A percentile compares a stretch with the other conserved stretches of the same genome.
Evolutionary conservation across 495 filamentous ascomycete species (phyloP).

Genomic region (Hypoxylon trugodes): DNA sequence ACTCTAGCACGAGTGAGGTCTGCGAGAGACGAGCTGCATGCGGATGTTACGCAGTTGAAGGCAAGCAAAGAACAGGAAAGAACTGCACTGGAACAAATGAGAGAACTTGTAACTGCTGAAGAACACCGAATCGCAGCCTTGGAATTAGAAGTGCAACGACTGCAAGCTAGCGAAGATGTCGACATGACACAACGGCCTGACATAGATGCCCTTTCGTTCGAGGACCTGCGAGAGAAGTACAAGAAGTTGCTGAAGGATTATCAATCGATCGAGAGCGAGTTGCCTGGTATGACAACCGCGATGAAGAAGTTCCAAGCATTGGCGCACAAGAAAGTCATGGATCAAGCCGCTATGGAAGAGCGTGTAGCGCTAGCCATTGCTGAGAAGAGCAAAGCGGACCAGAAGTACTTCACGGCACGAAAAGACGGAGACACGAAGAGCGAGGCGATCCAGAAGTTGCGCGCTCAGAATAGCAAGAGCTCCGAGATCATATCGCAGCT

Average conservation of each 20-base stretch:
- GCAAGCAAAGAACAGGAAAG: slow-evolving; percentile 79
- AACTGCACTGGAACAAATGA: slow-evolving; percentile 70
- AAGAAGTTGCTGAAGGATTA: slow-evolving; percentile 78
- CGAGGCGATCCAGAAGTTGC: slow-evolving; percentile 76
- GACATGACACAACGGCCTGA: slow-evolving; percentile 56
- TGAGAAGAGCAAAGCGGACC: slow-evolving; percentile 95
- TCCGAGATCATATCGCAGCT: slow-evolving; percentile 92
- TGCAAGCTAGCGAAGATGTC: slow-evolving; percentile 61
- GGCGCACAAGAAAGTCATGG: slow-evolving; percentile 85
- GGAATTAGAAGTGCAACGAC: slow-evolving; percentile 79
- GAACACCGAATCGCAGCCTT: slow-evolving; percentile 78
- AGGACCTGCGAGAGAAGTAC: slow-evolving; percentile 78
- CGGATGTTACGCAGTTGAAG: slow-evolving; percentile 82
- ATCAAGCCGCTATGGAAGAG: slow-evolving; percentile 78
- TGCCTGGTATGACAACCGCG: slow-evolving; percentile 84
- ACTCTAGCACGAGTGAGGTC: slow-evolving; percentile 86
- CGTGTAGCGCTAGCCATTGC: slow-evolving; percentile 75
- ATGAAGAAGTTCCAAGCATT: slow-evolving; percentile 85
- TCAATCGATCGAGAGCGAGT: slow-evolving; percentile 81
- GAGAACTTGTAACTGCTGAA: slow-evolving; percentile 78
- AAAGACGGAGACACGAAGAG: slow-evolving; percentile 88
- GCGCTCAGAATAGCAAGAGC: slow-evolving; percentile 84
- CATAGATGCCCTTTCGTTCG: slow-evolving; percentile 62
- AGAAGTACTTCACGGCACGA: slow-evolving; percentile 96
- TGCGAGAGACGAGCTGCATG: slow-evolving; percentile 80